Evolutionary conservation across 2,329 filamentous ascomycete genomes (phyloP).

Genomic region (Venturia oleaginea): DNA sequence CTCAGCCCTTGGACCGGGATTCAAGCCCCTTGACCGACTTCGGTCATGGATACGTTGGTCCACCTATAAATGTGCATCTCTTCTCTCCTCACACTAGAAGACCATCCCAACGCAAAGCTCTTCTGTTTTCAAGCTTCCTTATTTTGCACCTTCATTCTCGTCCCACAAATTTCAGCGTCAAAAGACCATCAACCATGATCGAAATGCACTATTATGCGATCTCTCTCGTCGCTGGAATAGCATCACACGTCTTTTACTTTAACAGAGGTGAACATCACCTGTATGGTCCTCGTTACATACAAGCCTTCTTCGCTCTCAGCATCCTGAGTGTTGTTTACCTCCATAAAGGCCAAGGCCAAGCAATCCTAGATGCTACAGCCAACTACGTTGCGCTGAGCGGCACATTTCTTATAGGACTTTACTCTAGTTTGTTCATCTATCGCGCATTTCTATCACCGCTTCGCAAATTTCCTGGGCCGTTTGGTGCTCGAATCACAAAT

Average conservation of each 20-base stretch:
- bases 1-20: no score
- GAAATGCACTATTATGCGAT: neutral
- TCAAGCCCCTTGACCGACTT: no score
- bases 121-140: no score
- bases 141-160: neutral
- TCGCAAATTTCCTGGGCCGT: constrained; percentile 12
- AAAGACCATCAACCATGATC: neutral
- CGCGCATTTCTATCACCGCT: constrained; percentile 14
- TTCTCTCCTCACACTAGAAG: no score
- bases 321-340: neutral
- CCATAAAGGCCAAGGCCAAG: neutral
- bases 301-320: constrained; percentile 8
- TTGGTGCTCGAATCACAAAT: constrained; percentile 8
- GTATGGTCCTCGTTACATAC: constrained; percentile 16
- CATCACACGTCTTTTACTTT: constrained; percentile 18
- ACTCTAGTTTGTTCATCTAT: constrained; percentile 10
- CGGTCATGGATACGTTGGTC: no score
- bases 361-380: neutral
- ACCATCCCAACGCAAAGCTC: no score
- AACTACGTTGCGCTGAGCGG: neutral
- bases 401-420: neutral
- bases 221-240: constrained; percentile 10
- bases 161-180: neutral
- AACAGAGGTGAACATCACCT: constrained; percentile 18
- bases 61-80: no score